Conservation (phyloP, 164 flowering plant species). For the Pachysandra terminalis region DNA sequence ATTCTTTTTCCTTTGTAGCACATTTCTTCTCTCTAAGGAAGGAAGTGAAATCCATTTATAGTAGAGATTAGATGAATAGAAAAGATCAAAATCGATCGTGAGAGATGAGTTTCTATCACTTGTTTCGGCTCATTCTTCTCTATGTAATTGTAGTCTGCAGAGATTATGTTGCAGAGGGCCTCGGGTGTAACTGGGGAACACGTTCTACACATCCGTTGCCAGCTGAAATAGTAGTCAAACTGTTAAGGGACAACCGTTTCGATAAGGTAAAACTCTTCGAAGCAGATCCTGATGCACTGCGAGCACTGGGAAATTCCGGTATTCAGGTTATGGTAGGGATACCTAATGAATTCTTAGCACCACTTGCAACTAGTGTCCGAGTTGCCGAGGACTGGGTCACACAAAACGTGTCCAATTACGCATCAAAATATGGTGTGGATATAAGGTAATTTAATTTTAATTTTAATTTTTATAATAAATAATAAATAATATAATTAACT, state of each 20-base stretch:
- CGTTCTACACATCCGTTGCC: constrained; percentile 69
- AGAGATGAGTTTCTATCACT: constrained; percentile 25
- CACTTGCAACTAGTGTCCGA: constrained; percentile 53
- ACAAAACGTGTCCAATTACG: constrained; percentile 64
- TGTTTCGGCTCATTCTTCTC: constrained; percentile 21
- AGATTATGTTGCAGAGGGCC: constrained; percentile 26
- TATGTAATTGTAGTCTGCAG: constrained; percentile 10
- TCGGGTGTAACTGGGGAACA: constrained; percentile 81
- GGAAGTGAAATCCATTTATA: background rate
- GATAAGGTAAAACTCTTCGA: constrained; percentile 92
- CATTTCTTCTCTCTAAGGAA: background rate
- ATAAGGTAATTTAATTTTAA: constrained; percentile 68
- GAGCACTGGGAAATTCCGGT: constrained; percentile 73
- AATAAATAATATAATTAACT: no score
- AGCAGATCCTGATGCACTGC: constrained; percentile 63
- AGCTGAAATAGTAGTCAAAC: constrained; percentile 54
- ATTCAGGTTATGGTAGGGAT: constrained; percentile 89
- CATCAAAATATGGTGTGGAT: constrained; percentile 66
- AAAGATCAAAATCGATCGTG: background rate
- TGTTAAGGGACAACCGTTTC: constrained; percentile 82
- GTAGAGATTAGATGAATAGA: background rate
- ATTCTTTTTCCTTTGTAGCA: constrained; percentile 28
- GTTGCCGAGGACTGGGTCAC: constrained; percentile 69
- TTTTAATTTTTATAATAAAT: no score
- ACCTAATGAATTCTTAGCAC: constrained; percentile 70